A percentile compares a stretch with the other conserved stretches of the same genome.
Evolutionary conservation across 2,329 filamentous ascomycete genomes (phyloP).

Genomic region (Bipolaris gigantea): DNA sequence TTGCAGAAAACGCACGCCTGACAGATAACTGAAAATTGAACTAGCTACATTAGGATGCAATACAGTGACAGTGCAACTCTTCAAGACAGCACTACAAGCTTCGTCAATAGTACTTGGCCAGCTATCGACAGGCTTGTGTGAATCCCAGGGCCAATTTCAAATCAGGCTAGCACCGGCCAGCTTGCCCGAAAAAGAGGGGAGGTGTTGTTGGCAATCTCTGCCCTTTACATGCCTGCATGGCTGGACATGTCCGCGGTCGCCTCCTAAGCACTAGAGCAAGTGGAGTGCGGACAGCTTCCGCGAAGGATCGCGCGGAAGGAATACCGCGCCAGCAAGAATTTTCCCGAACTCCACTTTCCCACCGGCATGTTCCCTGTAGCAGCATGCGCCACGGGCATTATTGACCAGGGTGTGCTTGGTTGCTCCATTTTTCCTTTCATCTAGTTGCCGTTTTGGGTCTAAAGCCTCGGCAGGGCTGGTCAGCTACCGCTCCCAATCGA

Average conservation of each 20-base stretch:
- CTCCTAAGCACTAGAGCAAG: neutral
- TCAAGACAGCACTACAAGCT: neutral
- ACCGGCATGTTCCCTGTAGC: neutral
- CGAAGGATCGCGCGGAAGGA: neutral
- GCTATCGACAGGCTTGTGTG: neutral
- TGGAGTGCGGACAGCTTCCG: neutral
- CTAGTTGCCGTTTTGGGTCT: too few species aligned
- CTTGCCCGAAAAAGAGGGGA: neutral
- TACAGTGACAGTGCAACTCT: neutral
- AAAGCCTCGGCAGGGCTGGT: too few species aligned
- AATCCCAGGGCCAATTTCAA: neutral
- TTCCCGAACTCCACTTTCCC: neutral
- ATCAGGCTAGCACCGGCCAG: neutral
- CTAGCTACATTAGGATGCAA: neutral
- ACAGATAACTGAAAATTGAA: neutral
- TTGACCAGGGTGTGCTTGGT: neutral
- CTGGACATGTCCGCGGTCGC: neutral
- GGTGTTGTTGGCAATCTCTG: neutral
- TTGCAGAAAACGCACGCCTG: neutral
- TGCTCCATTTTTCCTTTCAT: too few species aligned
- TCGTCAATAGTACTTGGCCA: neutral
- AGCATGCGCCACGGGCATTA: neutral
- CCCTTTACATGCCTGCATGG: neutral
- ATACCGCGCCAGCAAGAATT: neutral
- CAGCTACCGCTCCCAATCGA: too few species aligned